phyloP scores from a whole-genome alignment of 2,329 filamentous ascomycete genomes.

The Mollisiaceae sp. region DNA sequence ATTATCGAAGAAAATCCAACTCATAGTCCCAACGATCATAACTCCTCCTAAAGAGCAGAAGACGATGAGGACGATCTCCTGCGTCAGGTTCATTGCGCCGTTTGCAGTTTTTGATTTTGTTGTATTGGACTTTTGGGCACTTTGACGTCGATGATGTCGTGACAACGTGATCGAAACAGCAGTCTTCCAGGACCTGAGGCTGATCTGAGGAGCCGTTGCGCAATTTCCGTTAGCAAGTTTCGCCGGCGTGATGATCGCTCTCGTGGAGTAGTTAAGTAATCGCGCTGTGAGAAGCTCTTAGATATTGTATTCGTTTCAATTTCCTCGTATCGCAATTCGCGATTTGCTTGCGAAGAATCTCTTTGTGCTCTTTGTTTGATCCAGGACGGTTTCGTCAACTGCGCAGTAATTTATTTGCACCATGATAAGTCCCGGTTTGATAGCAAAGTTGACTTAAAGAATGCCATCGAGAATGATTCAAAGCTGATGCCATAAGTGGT shows the following conservation, averaged over 20 bases:
- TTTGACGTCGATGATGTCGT: neutral
- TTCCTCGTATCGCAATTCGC: too few species aligned
- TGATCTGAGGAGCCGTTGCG: too few species aligned
- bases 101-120: neutral
- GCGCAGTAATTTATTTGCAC: neutral
- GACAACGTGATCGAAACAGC: neutral
- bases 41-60: neutral
- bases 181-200: too few species aligned
- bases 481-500: neutral
- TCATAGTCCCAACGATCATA: neutral
- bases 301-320: too few species aligned
- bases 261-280: too few species aligned
- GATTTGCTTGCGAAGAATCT: neutral
- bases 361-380: slow-evolving; percentile 2
- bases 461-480: neutral
- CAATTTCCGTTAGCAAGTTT: too few species aligned
- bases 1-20: slow-evolving; percentile 6
- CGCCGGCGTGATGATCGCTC: too few species aligned
- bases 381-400: neutral
- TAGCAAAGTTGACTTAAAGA: neutral
- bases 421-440: neutral
- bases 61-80: neutral
- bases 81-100: neutral
- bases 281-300: too few species aligned
- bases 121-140: neutral